phyloP scores from a whole-genome alignment of 352 stramenopile genomes.

The Aphanomyces cochlioides region DNA sequence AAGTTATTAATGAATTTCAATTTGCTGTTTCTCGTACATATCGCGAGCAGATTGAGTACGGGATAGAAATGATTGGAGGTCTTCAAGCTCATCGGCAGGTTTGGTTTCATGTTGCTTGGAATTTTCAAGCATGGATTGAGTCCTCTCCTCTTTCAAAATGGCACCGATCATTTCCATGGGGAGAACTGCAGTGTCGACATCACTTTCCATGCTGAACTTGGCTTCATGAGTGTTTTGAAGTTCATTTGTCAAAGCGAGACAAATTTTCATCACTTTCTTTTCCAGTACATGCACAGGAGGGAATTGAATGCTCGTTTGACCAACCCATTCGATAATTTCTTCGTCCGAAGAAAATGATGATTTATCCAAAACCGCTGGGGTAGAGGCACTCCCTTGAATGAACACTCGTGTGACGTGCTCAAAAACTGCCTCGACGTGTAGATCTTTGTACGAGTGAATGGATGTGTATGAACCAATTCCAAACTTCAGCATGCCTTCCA shows the following conservation, averaged over 20 bases:
- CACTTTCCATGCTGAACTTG: constrained; percentile 26
- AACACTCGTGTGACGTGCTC: constrained; percentile 17
- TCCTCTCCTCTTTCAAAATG: constrained; percentile 10
- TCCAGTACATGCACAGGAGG: constrained; percentile 22
- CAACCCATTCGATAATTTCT: neutral
- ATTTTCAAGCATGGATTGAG: neutral
- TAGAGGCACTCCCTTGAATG: neutral
- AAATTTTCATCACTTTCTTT: constrained; percentile 24
- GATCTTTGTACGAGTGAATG: constrained; percentile 5
- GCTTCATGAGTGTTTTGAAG: constrained; percentile 18
- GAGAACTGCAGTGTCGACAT: constrained; percentile 13
- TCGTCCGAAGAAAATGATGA: neutral
- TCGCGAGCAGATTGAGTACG: constrained; percentile 11
- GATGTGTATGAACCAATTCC: constrained; percentile 39
- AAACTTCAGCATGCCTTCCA: constrained; percentile 76
- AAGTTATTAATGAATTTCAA: no score
- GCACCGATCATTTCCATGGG: constrained; percentile 26
- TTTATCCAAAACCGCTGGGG: neutral
- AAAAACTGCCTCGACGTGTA: neutral
- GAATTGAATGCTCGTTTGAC: neutral
- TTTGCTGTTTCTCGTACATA: constrained; percentile 6
- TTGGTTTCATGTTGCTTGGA: no score
- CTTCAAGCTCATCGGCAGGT: neutral
- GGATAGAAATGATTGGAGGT: constrained; percentile 1
- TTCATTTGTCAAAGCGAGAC: constrained; percentile 13